These are phyloP conservation scores for Plasmodium sp. DNA, from an alignment of 169 alveolate genomes.

Conservation along the genomic window DNA sequence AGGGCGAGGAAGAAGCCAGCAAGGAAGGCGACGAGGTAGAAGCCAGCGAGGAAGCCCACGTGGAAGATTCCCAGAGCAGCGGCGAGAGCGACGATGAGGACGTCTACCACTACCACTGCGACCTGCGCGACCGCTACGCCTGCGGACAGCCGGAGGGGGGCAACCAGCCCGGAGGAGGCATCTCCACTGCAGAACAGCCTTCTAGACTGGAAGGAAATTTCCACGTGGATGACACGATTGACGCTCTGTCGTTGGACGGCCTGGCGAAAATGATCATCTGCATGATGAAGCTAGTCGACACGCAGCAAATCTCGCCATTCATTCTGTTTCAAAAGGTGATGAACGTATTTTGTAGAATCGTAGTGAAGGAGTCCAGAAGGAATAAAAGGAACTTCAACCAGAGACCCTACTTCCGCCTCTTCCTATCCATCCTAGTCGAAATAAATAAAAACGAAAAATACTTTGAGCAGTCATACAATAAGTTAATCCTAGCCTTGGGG, in stretches of 20 bases:
- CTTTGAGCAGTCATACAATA: slow-evolving; percentile 77
- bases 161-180: neutral
- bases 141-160: neutral
- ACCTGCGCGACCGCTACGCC: neutral
- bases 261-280: slow-evolving; percentile 89
- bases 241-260: slow-evolving; percentile 80
- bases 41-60: neutral
- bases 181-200: neutral
- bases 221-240: slow-evolving; percentile 31
- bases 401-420: slow-evolving; percentile 82
- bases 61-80: neutral
- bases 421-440: slow-evolving; percentile 81
- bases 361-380: slow-evolving; percentile 81
- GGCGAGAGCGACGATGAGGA: neutral
- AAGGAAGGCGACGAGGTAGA: neutral
- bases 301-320: slow-evolving; percentile 89
- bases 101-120: neutral
- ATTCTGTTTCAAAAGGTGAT: slow-evolving; percentile 88
- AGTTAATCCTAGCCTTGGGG: slow-evolving; percentile 82
- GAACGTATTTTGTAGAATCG: slow-evolving; percentile 82
- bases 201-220: neutral
- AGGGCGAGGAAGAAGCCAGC: neutral
- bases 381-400: slow-evolving; percentile 75
- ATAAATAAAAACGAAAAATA: slow-evolving; percentile 81
- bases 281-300: slow-evolving; percentile 89